phyloP scores from a whole-genome alignment of 192 early-diverging fungal genomes.

The Spinellus fusiger region DNA sequence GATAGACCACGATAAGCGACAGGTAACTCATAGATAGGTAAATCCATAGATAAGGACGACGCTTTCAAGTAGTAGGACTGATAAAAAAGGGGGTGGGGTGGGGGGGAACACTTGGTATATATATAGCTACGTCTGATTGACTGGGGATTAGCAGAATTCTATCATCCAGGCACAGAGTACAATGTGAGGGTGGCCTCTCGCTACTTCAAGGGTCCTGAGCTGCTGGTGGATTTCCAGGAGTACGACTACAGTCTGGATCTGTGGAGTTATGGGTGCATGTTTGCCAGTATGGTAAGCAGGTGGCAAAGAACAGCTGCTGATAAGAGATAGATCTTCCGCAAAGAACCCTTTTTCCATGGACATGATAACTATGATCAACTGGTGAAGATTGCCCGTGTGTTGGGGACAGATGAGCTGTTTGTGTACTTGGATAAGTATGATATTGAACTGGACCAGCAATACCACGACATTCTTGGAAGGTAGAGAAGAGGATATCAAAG shows the following conservation, averaged over 20 bases:
- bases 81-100: background rate
- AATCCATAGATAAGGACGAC: background rate
- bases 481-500: slow-evolving; percentile 12
- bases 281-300: slow-evolving; percentile 90
- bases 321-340: slow-evolving; percentile 83
- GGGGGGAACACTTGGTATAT: background rate
- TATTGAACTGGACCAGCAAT: slow-evolving; percentile 84
- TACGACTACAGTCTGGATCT: slow-evolving; percentile 99
- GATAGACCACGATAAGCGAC: slow-evolving; percentile 96
- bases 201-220: slow-evolving; percentile 98
- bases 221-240: slow-evolving; percentile 96
- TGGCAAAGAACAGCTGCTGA: too few relatives aligned
- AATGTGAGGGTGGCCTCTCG: slow-evolving; percentile 98
- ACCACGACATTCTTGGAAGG: slow-evolving; percentile 90
- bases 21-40: slow-evolving; percentile 14
- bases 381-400: slow-evolving; percentile 96
- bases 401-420: slow-evolving; percentile 94
- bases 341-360: slow-evolving; percentile 99
- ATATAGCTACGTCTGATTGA: slow-evolving; percentile 88
- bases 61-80: slow-evolving; percentile 1
- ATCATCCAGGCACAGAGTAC: slow-evolving; percentile 94
- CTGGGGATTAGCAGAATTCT: slow-evolving; percentile 99
- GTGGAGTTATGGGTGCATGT: slow-evolving; percentile 99
- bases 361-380: slow-evolving; percentile 99
- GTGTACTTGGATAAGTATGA: slow-evolving; percentile 94